phyloP scores from a whole-genome alignment of 768 basidiomycete species.

The Calocybe indica region DNA sequence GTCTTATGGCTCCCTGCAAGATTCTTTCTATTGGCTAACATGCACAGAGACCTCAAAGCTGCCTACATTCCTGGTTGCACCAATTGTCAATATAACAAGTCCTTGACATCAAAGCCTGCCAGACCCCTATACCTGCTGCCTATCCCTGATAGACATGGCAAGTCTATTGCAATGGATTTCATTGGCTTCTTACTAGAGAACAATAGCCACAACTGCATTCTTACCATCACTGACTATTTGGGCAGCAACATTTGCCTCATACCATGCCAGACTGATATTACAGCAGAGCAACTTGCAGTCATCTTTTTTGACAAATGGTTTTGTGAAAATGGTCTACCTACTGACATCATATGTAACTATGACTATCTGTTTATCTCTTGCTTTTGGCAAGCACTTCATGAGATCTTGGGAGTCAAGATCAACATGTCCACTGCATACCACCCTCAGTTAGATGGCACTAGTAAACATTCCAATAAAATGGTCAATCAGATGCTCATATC shows the following conservation, averaged over 20 bases:
- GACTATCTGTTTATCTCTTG: conserved; percentile 25
- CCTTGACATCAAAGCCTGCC: conserved; percentile 18
- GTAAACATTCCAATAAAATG: conserved; percentile 30
- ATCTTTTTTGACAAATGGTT: conserved; percentile 31
- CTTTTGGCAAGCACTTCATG: conserved; percentile 18
- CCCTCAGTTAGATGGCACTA: conserved; percentile 34
- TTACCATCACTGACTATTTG: conserved; percentile 31
- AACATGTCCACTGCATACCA: conserved; percentile 34
- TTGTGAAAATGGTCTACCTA: conserved; percentile 25
- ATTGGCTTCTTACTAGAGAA: conserved; percentile 33
- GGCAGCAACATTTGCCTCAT: conserved; percentile 39
- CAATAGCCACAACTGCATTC: conserved; percentile 28
- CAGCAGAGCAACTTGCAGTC: conserved; percentile 23
- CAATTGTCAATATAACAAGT: conserved; percentile 25
- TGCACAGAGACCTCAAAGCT: conserved; percentile 12
- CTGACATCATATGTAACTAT: conserved; percentile 26
- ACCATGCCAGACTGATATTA: conserved; percentile 21
- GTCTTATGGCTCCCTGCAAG: conserved; percentile 3
- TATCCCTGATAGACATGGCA: conserved; percentile 28
- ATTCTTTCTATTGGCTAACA: conserved; percentile 18
- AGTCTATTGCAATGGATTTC: conserved; percentile 35
- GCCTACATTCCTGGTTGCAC: conserved; percentile 19
- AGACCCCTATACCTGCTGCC: conserved; percentile 29
- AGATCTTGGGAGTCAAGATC: conserved; percentile 5
- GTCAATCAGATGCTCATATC: conserved; percentile 24